Base-by-base conservation (phyloP, 106 monocot genomes). In the Platanthera guangdongensis region DNA sequence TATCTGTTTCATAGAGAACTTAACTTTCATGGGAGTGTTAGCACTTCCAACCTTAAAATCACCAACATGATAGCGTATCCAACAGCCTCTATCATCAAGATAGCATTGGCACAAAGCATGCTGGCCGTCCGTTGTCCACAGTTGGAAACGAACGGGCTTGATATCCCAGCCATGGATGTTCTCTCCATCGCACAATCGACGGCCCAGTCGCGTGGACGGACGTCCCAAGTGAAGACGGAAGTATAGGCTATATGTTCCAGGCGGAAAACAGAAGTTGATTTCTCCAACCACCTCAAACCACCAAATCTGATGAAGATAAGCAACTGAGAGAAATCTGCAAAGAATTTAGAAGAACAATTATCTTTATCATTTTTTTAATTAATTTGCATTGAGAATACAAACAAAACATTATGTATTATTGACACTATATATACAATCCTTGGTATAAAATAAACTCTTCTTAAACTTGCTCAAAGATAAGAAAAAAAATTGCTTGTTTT, bases 1-100 rank as follows among this genome's bases (percentile, higher is more conserved):
- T 25, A 88, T 88, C 46, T 88, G 88, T 52, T 78, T 85, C 88
- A 88, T 88, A 3, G 80, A 85, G 75, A 85, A 88, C 79, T 82
- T 87, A 16, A 87, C 55, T 22, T 84, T 87, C 9, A 71, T 84
- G 13, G 84, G 79, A 9, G 49, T 16, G 9, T 68, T 47, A 0
- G 73, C 69, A 13, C 39, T 81, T 7, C 19, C 39, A 50, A 73
- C 84, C 9, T 84, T 79, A 59, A 87, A 87, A 69, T 87, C 84
- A 11, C 87, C 87, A 7, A 84, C 87, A 73, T 77, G 78, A 76
- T 82, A 76, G 11, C 76, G 52, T 21, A 78, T 79, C 87, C 87
- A 87, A 51, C 64, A 55, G 10, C 84, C 87, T 18, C 81, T 81
- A 11, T 81, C 64, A 32, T 73, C 79, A 12, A 87, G 51, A 55